phyloP scores from a whole-genome alignment of 495 filamentous ascomycete genomes.

The Penicillium verhagenii region DNA sequence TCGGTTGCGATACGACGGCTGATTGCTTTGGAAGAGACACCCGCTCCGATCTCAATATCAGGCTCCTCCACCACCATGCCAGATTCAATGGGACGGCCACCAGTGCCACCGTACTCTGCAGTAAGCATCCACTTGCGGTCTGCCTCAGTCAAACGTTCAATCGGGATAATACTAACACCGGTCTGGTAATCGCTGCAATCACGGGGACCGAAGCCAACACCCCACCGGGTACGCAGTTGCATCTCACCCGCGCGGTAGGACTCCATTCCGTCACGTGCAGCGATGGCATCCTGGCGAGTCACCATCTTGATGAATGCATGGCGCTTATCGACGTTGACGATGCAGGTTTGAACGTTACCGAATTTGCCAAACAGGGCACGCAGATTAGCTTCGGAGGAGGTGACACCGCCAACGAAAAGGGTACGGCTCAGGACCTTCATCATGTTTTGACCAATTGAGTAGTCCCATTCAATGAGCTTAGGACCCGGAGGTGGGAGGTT shows the following conservation, averaged over 20 bases:
- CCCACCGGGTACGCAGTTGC: constrained; percentile 89
- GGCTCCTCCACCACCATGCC: constrained; percentile 95
- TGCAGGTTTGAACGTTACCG: constrained; percentile 91
- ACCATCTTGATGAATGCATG: constrained; percentile 99
- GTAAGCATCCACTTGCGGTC: constrained; percentile 97
- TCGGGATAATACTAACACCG: constrained; percentile 90
- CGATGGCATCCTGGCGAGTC: constrained; percentile 76
- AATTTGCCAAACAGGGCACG: constrained; percentile 73
- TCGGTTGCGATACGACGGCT: constrained; percentile 79
- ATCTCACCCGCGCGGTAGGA: constrained; percentile 67
- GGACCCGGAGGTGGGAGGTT: constrained; percentile 57
- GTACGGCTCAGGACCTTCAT: constrained; percentile 96
- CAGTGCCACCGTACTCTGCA: constrained; percentile 90
- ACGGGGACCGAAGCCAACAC: constrained; percentile 93
- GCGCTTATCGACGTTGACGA: constrained; percentile 94
- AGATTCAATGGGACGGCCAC: constrained; percentile 72
- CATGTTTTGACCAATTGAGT: constrained; percentile 62
- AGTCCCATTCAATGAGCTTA: constrained; percentile 83
- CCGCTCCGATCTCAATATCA: constrained; percentile 96
- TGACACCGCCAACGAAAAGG: constrained; percentile 94
- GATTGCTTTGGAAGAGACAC: constrained; percentile 94
- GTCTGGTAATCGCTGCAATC: constrained; percentile 96
- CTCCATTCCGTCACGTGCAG: constrained; percentile 90
- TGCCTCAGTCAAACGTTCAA: constrained; percentile 88
- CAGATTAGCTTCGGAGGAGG: constrained; percentile 79